These are phyloP conservation scores for Leccinum subtestaceum DNA, from an alignment of 768 basidiomycete genomes.

Conservation along the genomic window DNA sequence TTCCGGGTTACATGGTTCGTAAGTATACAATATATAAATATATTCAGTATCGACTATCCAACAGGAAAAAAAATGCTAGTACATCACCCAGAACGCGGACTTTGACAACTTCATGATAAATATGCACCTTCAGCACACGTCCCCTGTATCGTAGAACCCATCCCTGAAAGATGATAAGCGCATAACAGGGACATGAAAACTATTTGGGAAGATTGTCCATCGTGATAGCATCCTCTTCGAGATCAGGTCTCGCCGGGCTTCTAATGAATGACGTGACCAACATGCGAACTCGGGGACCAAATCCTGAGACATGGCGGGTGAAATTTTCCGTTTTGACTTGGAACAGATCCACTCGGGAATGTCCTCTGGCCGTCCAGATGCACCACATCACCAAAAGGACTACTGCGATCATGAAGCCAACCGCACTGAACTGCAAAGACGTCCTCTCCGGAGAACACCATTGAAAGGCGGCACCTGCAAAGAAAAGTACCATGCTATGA, in stretches of 20 bases:
- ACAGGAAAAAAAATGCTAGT: no score
- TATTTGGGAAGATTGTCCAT: background rate
- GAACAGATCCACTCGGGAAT: background rate
- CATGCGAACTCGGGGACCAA: background rate
- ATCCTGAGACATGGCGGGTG: background rate
- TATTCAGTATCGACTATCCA: no score
- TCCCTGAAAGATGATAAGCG: background rate
- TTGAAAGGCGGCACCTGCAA: conserved; percentile 24
- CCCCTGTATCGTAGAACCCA: no score
- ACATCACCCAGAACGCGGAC: no score
- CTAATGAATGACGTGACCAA: background rate
- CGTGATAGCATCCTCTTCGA: background rate
- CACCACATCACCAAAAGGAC: conserved; percentile 42
- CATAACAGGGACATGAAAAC: background rate
- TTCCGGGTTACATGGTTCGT: no score
- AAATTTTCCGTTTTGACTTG: background rate
- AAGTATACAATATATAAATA: no score
- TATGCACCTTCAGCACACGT: no score
- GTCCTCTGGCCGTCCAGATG: conserved; percentile 31
- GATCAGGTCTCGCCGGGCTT: background rate
- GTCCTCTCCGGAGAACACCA: conserved; percentile 18
- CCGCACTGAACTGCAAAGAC: conserved; percentile 26
- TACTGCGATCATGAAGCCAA: conserved; percentile 27
- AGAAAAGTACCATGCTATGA: conserved; percentile 30
- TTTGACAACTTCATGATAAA: no score